Conservation (phyloP, 176 grass and related monocot species). For the Carex kokanica region DNA sequence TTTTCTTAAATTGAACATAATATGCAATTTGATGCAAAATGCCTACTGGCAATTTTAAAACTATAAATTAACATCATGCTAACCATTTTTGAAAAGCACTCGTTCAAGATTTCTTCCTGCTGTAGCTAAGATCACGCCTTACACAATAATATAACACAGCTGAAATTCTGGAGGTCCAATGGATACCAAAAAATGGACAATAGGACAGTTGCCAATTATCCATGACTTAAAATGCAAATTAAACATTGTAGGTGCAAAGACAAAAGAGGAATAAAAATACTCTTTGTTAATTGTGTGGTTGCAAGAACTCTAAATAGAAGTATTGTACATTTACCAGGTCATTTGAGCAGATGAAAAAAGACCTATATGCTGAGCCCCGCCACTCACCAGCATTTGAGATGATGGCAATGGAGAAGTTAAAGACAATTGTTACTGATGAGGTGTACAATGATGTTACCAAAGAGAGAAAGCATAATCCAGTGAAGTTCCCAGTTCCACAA, state of each 20-base stretch:
- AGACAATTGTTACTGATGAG: slow-evolving; percentile 50
- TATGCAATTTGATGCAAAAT: not conserved
- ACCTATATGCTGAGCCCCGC: slow-evolving; percentile 47
- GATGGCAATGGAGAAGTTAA: slow-evolving; percentile 54
- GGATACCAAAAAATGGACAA: not conserved
- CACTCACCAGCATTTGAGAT: slow-evolving; percentile 18
- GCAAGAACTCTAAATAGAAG: not conserved
- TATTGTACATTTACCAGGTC: slow-evolving; percentile 25
- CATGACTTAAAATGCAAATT: not conserved
- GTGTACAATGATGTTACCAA: slow-evolving; percentile 52
- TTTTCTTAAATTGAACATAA: not conserved
- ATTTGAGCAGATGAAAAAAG: slow-evolving; percentile 46
- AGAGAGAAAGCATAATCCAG: slow-evolving; percentile 51
- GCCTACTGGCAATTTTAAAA: not conserved
- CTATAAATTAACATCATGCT: not conserved
- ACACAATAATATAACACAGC: not conserved
- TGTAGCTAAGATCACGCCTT: not conserved
- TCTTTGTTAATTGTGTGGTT: not conserved
- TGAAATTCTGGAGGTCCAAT: not conserved
- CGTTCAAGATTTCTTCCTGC: not conserved
- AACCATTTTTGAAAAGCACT: not conserved
- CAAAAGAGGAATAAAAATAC: not conserved
- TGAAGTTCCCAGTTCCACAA: slow-evolving; percentile 71
- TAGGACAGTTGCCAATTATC: not conserved
- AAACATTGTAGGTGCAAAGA: not conserved